Percentiles rank a stretch among this genome's conserved stretches.
Conservation (phyloP, 2,329 filamentous ascomycete genomes). For the Tolypocladium amazonense region DNA sequence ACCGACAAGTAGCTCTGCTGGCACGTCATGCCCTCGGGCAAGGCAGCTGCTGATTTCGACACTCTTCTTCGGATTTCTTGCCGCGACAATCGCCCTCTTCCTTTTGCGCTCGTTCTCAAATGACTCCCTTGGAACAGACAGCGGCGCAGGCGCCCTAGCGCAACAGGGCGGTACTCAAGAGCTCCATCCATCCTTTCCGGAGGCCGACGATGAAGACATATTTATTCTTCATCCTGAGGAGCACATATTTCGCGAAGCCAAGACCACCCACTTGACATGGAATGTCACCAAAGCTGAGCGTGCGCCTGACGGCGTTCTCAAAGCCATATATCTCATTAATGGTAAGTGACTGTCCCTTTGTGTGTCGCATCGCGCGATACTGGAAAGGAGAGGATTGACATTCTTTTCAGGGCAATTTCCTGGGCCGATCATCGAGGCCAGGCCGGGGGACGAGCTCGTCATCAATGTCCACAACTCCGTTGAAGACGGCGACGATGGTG, state of each 20-base stretch:
- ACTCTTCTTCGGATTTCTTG: neutral
- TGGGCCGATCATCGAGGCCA: constrained; percentile 32
- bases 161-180: neutral
- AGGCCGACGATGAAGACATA: neutral
- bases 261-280: constrained; percentile 24
- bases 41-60: neutral
- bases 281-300: constrained; percentile 24
- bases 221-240: constrained; percentile 27
- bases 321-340: constrained; percentile 38
- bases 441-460: constrained; percentile 29
- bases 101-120: neutral
- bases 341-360: constrained; percentile 12
- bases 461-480: constrained; percentile 29
- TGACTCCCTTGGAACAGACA: neutral
- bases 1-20: neutral
- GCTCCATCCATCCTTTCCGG: neutral
- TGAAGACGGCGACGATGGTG: constrained; percentile 2
- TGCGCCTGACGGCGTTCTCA: constrained; percentile 40
- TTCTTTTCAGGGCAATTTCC: constrained; percentile 22
- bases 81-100: neutral
- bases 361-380: neutral
- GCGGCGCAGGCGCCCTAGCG: neutral
- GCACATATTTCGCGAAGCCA: constrained; percentile 24
- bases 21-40: neutral
- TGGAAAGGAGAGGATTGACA: neutral